phyloP scores from a whole-genome alignment of 2,329 filamentous ascomycete genomes.

The Aspergillus aculeatinus region DNA sequence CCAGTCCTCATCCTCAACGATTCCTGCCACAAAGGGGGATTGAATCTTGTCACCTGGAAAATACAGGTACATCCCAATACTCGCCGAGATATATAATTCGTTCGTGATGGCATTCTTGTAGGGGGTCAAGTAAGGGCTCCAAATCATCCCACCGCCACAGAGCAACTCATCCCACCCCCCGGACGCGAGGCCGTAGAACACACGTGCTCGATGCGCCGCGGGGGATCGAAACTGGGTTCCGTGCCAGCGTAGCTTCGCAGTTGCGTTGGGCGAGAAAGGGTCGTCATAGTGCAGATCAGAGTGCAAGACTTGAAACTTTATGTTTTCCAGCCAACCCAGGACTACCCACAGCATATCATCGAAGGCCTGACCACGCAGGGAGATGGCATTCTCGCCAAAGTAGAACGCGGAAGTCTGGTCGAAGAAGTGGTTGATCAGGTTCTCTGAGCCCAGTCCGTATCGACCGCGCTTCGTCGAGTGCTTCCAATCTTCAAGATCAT shows the following conservation, averaged over 20 bases:
- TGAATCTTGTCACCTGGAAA: conserved; percentile 77
- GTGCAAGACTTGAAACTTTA: conserved; percentile 74
- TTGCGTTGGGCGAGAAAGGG: conserved; percentile 20
- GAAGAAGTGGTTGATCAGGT: conserved; percentile 81
- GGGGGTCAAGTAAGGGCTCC: conserved; percentile 75
- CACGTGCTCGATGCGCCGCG: conserved; percentile 77
- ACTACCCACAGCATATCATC: conserved; percentile 97
- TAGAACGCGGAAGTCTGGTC: conserved; percentile 74
- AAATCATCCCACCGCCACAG: conserved; percentile 85
- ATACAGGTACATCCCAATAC: conserved; percentile 83
- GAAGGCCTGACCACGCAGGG: conserved; percentile 74
- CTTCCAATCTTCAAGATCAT: conserved; percentile 1
- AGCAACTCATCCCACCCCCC: conserved; percentile 78
- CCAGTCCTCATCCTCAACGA: conserved; percentile 25
- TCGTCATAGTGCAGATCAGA: conserved; percentile 58
- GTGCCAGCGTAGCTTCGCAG: conserved; percentile 59
- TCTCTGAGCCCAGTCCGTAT: conserved; percentile 58
- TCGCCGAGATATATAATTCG: conserved; percentile 81
- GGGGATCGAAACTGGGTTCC: conserved; percentile 71
- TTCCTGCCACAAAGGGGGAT: conserved; percentile 59
- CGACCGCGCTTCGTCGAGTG: conserved; percentile 5
- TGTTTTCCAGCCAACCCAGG: conserved; percentile 80
- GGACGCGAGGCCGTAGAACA: conserved; percentile 81
- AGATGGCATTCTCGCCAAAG: conserved; percentile 78
- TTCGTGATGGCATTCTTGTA: conserved; percentile 99